Evolutionary conservation across 805 yeast species (phyloP), one percentile per base, ranked within the genome.

Genomic region (Lipomyces yamanashiensis): DNA sequence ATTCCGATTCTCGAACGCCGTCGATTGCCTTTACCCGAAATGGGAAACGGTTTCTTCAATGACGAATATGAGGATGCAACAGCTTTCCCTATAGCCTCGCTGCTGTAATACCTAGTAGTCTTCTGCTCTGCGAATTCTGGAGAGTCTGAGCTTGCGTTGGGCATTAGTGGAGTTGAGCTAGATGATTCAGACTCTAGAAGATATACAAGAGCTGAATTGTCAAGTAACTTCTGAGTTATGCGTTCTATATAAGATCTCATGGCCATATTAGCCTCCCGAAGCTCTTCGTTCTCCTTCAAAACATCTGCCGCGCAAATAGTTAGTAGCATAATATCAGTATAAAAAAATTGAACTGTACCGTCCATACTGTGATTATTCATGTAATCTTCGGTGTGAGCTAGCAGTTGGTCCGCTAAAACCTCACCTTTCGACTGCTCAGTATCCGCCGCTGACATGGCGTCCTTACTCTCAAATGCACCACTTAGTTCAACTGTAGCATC

Each of bases 211-310:
- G 44, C 54, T 15, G 47, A 23, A 52, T 51, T 52, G 28, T 58
- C 63, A 12, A 64, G 63, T 7, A 64, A 52, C 57, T 53, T 61
- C 36, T 64, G 63, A n/a, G 58, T 47, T n/a, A 64, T 58, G 28
- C 65, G 60, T n/a, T 58, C 68, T 33, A 64, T 64, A 28, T 64
- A 64, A 5, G 59, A n/a, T 37, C 59, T 55, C 66, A 64, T 62
- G 7, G 63, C 61, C 34, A 21, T 17, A 47, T 64, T 64, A 3
- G 59, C 36, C 36, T 64, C 68, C 39, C 40, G 56, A 6, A 64
- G 55, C 21, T 58, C 43, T 4, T 41, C 47, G 36, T 62, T 58
- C 40, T 64, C 68, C 36, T 51, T n/a, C 13, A 17, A 45, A 5
- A 62, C 28, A 28, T 58, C 51, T 17, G 12, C 55, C 13, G 40